phyloP scores from a whole-genome alignment of 345 rosid genomes.

The Anastatica hierochuntica region DNA sequence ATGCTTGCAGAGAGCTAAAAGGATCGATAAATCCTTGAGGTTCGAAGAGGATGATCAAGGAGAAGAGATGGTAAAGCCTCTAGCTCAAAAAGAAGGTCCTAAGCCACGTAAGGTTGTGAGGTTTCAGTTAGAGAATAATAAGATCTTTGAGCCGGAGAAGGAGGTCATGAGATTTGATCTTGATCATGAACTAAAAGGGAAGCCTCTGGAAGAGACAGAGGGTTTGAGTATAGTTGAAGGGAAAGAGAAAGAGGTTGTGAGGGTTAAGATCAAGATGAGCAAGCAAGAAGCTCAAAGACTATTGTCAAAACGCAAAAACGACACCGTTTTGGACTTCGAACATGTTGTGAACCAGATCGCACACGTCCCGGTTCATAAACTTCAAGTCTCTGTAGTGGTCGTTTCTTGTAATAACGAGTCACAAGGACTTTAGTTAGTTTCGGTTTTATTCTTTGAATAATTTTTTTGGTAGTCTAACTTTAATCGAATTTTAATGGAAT shows the following conservation, averaged over 20 bases:
- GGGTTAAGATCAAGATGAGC: conserved; percentile 64
- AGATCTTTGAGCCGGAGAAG: conserved; percentile 12
- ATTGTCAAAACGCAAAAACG: conserved; percentile 38
- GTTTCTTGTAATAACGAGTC: conserved; percentile 9
- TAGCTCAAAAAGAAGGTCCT: conserved; percentile 7
- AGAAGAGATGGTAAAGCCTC: conserved; percentile 16
- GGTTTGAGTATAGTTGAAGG: background rate
- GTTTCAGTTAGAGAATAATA: conserved; percentile 25
- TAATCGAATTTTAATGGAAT: too few relatives aligned
- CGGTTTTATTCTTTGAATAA: too few relatives aligned
- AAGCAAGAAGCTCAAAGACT: conserved; percentile 45
- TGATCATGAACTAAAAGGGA: conserved; percentile 9
- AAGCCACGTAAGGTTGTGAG: conserved; percentile 25
- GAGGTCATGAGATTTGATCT: conserved; percentile 6
- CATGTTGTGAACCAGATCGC: conserved; percentile 40
- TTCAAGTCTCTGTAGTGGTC: conserved; percentile 21
- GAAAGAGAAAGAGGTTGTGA: conserved; percentile 19
- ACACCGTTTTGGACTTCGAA: conserved; percentile 38
- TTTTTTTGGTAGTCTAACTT: too few relatives aligned
- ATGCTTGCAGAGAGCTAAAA: conserved; percentile 19
- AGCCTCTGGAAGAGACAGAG: conserved; percentile 11
- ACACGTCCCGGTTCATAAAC: conserved; percentile 34
- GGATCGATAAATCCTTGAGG: conserved; percentile 18
- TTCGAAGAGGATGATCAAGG: conserved; percentile 29
- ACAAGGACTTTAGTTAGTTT: too few relatives aligned